A percentile compares a stretch with the other conserved stretches of the same genome.
phyloP scores from a whole-genome alignment of 371 early-diverging fungal genomes.

The Zychaea mexicana region DNA sequence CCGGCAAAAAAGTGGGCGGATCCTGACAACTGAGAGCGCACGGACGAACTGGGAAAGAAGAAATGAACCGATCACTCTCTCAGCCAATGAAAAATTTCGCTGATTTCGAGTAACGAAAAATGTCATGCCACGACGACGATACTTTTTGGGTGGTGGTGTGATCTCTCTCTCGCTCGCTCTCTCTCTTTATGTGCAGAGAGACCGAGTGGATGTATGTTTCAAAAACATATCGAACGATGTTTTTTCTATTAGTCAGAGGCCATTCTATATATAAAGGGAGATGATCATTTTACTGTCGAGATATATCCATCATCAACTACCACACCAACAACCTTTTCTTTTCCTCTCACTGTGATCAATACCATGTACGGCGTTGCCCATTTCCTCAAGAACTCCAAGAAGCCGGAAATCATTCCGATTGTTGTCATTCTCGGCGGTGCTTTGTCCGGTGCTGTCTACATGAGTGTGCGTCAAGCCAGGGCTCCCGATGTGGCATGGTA shows the following conservation, averaged over 20 bases:
- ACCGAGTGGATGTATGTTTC: no score
- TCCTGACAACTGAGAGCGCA: no score
- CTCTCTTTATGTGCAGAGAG: no score
- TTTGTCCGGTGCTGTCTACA: slow-evolving; percentile 26
- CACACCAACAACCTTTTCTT: no score
- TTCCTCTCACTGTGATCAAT: background rate
- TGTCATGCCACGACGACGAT: slow-evolving; percentile 4
- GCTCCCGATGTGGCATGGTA: slow-evolving; percentile 48
- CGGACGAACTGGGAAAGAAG: no score
- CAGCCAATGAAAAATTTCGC: no score
- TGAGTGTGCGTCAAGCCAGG: slow-evolving; percentile 26
- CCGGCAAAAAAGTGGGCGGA: background rate
- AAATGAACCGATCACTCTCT: no score
- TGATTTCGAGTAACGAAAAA: background rate
- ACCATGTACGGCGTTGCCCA: slow-evolving; percentile 14
- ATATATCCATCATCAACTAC: no score
- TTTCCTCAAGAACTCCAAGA: slow-evolving; percentile 28
- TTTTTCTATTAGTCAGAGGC: no score
- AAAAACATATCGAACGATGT: slow-evolving; percentile 5
- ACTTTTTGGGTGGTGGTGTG: slow-evolving; percentile 7
- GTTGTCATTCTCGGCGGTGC: slow-evolving; percentile 32
- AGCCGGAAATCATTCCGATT: slow-evolving; percentile 42
- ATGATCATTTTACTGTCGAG: background rate
- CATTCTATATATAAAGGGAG: slow-evolving; percentile 1
- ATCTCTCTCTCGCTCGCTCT: background rate